phyloP scores from a whole-genome alignment of 106 monocot genomes.

The Vanilla planifolia region DNA sequence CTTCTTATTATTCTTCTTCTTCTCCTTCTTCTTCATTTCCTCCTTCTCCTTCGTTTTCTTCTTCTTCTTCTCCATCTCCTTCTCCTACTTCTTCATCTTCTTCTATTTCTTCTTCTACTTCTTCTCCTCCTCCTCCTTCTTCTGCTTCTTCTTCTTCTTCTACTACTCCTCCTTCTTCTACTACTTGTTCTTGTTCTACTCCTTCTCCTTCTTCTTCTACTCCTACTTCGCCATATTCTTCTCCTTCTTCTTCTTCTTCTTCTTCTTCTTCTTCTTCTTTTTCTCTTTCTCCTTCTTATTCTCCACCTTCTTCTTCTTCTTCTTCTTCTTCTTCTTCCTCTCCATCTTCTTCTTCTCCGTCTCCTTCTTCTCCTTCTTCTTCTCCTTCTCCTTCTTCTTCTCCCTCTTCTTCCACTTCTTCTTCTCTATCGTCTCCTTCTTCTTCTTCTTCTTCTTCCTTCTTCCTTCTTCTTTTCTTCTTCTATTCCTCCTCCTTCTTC shows the following conservation, averaged over 20 bases:
- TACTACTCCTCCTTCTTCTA: too few species aligned
- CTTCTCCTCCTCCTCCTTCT: background rate
- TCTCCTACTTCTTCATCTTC: too few species aligned
- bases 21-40: too few species aligned
- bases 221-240: too few species aligned
- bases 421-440: too few species aligned
- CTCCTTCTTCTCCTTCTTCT: too few species aligned
- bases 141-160: too few species aligned
- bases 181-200: too few species aligned
- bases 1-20: too few species aligned
- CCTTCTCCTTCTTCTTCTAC: too few species aligned
- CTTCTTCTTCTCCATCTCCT: background rate
- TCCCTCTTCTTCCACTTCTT: background rate
- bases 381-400: background rate
- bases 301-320: background rate
- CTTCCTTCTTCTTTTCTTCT: background rate
- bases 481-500: too few species aligned
- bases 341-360: background rate
- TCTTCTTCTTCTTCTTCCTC: background rate
- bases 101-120: background rate
- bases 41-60: too few species aligned
- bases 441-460: background rate
- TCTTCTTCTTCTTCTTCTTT: background rate
- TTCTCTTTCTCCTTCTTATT: background rate
- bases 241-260: background rate